A percentile compares a stretch with the other conserved stretches of the same genome.
Evolutionary conservation across 148 eudicot genomes (phyloP).

Genomic region (Chenopodium formosanum): DNA sequence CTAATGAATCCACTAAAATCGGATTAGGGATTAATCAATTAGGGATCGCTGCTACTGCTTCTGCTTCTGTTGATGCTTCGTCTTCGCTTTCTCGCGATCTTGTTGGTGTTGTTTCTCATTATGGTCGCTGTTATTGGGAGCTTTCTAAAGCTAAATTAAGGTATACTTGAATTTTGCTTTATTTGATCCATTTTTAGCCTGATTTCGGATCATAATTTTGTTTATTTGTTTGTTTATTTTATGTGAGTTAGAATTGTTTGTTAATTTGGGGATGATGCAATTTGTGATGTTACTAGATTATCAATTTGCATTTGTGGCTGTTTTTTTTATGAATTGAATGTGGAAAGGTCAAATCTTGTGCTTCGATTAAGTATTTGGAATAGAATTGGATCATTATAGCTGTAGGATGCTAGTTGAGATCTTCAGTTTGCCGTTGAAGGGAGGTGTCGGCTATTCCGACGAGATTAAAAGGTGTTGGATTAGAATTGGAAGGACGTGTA

Average conservation of each 20-base stretch:
- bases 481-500: background rate
- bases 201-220: background rate
- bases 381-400: background rate
- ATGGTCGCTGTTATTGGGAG: constrained; percentile 83
- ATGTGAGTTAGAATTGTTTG: background rate
- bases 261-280: background rate
- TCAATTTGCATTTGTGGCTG: background rate
- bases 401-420: background rate
- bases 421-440: background rate
- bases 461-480: background rate
- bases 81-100: constrained; percentile 40
- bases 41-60: constrained; percentile 15
- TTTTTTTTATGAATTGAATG: background rate
- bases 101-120: constrained; percentile 47
- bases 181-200: background rate
- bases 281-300: background rate
- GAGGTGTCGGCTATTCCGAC: background rate
- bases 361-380: background rate
- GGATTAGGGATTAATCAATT: constrained; percentile 27
- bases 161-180: constrained; percentile 26
- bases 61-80: constrained; percentile 24
- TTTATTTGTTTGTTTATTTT: too few species aligned
- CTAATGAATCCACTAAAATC: constrained; percentile 29
- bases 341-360: constrained; percentile 9
- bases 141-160: constrained; percentile 90